phyloP scores from a whole-genome alignment of 495 filamentous ascomycete species.

The Barbatosphaeria neglecta region DNA sequence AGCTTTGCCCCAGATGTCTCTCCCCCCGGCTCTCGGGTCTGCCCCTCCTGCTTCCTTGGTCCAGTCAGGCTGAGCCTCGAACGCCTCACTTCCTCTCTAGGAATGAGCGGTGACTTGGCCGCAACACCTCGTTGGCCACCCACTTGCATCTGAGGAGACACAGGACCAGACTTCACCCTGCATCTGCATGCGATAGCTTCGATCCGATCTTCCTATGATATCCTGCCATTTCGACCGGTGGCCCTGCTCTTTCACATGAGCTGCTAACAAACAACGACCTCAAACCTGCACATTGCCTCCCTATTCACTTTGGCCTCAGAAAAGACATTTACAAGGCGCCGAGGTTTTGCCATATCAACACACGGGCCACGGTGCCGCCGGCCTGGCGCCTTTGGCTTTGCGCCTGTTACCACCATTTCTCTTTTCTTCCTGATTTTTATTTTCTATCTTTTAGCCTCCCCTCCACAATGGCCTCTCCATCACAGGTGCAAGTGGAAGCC shows the following conservation, averaged over 20 bases:
- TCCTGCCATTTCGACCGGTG: not conserved
- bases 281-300: no score
- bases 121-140: not conserved
- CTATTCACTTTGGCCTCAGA: no score
- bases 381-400: not conserved
- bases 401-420: no score
- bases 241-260: not conserved
- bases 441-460: not conserved
- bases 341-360: no score
- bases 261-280: not conserved
- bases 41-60: not conserved
- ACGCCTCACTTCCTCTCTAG: not conserved
- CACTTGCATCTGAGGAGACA: not conserved
- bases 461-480: conserved; percentile 1
- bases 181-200: not conserved
- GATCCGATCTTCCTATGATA: not conserved
- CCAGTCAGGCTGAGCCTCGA: not conserved
- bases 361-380: no score
- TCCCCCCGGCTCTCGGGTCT: not conserved
- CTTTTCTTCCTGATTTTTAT: no score
- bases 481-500: not conserved
- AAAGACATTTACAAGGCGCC: no score
- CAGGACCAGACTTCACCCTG: not conserved
- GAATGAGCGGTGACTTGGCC: not conserved
- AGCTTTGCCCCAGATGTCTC: not conserved